Conservation (phyloP, 306 rosid species). For the Calophaca sinica region DNA sequence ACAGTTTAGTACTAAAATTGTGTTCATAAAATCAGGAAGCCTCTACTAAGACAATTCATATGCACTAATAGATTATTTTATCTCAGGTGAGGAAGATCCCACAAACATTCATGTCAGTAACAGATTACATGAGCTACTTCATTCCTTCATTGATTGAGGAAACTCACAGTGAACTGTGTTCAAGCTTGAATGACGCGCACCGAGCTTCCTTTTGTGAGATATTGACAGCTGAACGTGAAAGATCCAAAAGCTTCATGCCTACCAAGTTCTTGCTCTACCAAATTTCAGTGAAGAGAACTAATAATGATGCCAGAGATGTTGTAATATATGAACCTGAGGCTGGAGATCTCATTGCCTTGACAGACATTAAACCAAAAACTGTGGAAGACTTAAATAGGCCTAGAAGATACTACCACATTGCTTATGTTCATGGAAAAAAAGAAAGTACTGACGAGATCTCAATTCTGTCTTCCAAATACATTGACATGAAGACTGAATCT, state of each 20-base stretch:
- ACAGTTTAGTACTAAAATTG: no score
- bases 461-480: constrained; percentile 31
- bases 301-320: neutral
- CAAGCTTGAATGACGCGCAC: constrained; percentile 43
- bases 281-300: constrained; percentile 2
- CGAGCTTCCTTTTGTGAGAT: constrained; percentile 48
- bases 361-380: constrained; percentile 51
- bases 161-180: constrained; percentile 57
- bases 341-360: constrained; percentile 66
- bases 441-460: constrained; percentile 13
- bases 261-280: constrained; percentile 43
- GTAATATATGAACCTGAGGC: constrained; percentile 47
- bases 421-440: constrained; percentile 45
- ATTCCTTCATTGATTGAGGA: constrained; percentile 61
- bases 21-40: neutral
- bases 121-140: constrained; percentile 54
- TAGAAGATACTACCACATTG: constrained; percentile 47
- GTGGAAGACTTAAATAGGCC: constrained; percentile 51
- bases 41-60: neutral
- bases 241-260: neutral
- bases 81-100: constrained; percentile 62
- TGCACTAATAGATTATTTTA: neutral
- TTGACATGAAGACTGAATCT: constrained; percentile 1
- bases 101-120: constrained; percentile 43
- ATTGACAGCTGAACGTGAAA: constrained; percentile 3